Evolutionary conservation across 2,329 filamentous ascomycete genomes (phyloP), one percentile per base, ranked within the genome.

Genomic region (Aspergillus pseudonomiae): DNA sequence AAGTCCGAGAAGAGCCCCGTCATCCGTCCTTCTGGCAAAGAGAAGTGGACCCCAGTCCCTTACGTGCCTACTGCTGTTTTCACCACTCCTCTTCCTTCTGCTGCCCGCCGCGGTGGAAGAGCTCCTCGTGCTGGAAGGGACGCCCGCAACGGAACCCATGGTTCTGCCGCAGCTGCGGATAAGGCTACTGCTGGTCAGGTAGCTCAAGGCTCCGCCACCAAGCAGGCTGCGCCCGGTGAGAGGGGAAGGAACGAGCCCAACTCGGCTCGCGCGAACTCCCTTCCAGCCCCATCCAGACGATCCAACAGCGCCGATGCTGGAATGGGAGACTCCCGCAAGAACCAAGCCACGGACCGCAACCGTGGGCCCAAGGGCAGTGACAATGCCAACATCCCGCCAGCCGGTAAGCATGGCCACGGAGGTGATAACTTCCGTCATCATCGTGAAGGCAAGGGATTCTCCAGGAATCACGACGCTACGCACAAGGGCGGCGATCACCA

Each of bases 11-110:
- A 91, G 67, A 88, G 60, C 71, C 83, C 74, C 71, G 77, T 69
- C 71, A 86, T 82, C 77, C 89, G 85, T 69, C 77, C 82, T 16
- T 82, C 86, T 65, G 83, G 86, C 62, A 96, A 96, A 82, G 88
- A 91, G 71, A 92, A 93, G 73, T 98, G 95, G 94, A 89, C 92
- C 63, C 86, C 89, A 1, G 87, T 97, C 62, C 88, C 90, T 39
- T 94, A 94, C 73, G 92, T 92, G 14, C 94, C 93, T 10, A 90
- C 88, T 16, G 93, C 95, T 56, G 89, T 89, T 63, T 98, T 96
- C 78, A 91, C 92, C 75, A 97, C 95, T 0, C 92, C 91, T 32
- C 78, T 97, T 41, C 81, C 81, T 14, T 70, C 79, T 52, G 75
- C 80, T 65, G 79, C 82, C 57, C 81, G 85, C 62, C 81, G 85